Base-by-base conservation (phyloP, 1,284 basidiomycete genomes). In the Cystobasidium slooffiae region DNA sequence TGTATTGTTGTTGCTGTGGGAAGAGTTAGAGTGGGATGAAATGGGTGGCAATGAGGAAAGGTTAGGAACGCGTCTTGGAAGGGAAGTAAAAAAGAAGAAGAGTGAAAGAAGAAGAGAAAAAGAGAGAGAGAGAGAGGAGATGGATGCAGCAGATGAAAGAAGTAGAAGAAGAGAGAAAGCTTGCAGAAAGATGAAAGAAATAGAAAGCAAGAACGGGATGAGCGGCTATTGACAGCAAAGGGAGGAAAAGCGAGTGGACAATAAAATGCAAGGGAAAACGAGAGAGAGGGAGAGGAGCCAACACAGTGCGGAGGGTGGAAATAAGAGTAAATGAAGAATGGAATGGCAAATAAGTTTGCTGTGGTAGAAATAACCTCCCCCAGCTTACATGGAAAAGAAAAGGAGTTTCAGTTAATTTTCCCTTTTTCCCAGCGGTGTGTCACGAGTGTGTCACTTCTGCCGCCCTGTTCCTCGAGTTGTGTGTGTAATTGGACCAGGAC, bases 401-500 rank as follows among this genome's bases (percentile, higher is more conserved):
- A 9, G 24, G 16, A 31, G 22, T 18, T 31, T 31, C 31, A 31
- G 31, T 31, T 31, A 5, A 31, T 31, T 31, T 31, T 5, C 31
- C n/a, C n/a, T 5, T 31, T 31, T 31, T 31, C 31, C 31, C 31
- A 9, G 22, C 22, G 22, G 56, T 59, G 56, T 59, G 56, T 59
- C 56, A 59, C 56, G 56, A 43, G 56, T 59, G 56, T 59, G 56
- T 59, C 56, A 59, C 56, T 59, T 59, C 20, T 18, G 8, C 1
- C 24, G 22, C 18, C 16, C 56, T 39, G 39, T 59, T 59, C 39
- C 10, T 16, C 14, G 6, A 18, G 56, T 43, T 31, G 31, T 39
- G 56, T 31, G 18, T 41, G 37, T 8, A 41, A n/a, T 31, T 39
- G 8, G 20, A 41, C 6, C n/a, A 16, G 39, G 37, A 37, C 55